Conservation (phyloP, 140 eudicot species). For the Cichorium intybus region DNA sequence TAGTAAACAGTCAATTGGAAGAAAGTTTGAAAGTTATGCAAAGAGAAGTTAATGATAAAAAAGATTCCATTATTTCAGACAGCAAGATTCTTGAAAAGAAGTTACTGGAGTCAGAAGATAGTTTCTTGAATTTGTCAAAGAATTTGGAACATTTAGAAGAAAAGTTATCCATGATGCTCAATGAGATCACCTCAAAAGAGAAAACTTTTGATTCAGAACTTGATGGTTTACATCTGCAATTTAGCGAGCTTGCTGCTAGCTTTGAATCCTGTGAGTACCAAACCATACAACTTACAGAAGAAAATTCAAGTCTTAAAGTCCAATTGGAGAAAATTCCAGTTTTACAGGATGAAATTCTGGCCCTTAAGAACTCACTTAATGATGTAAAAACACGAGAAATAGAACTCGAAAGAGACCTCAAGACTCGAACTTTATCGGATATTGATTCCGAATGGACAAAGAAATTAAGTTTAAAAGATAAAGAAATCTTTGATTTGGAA, state of each 20-base stretch:
- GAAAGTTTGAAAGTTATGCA: constrained; percentile 46
- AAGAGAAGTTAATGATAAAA: constrained; percentile 53
- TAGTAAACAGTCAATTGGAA: constrained; percentile 30
- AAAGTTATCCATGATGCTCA: constrained; percentile 28
- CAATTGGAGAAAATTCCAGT: too few relatives aligned
- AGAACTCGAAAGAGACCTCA: constrained; percentile 24
- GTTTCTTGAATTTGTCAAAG: constrained; percentile 29
- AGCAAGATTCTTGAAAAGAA: constrained; percentile 48
- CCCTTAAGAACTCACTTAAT: constrained; percentile 42
- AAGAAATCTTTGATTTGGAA: constrained; percentile 41
- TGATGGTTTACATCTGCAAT: constrained; percentile 31
- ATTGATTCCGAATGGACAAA: constrained; percentile 39
- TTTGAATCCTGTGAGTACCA: too few relatives aligned
- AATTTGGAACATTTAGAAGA: constrained; percentile 42
- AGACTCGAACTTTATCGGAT: constrained; percentile 32
- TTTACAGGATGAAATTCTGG: constrained; percentile 58
- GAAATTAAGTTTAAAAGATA: constrained; percentile 37
- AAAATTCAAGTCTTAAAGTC: constrained; percentile 41
- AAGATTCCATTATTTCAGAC: constrained; percentile 46
- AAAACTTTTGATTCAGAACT: constrained; percentile 40
- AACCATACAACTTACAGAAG: too few relatives aligned
- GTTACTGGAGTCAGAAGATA: constrained; percentile 35
- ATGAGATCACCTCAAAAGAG: constrained; percentile 42
- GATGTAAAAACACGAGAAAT: constrained; percentile 34
- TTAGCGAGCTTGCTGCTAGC: too few relatives aligned